Evolutionary conservation across 2,329 filamentous ascomycete genomes (phyloP), one percentile per base, ranked within the genome.

Genomic region (Sporothrix curviconia): DNA sequence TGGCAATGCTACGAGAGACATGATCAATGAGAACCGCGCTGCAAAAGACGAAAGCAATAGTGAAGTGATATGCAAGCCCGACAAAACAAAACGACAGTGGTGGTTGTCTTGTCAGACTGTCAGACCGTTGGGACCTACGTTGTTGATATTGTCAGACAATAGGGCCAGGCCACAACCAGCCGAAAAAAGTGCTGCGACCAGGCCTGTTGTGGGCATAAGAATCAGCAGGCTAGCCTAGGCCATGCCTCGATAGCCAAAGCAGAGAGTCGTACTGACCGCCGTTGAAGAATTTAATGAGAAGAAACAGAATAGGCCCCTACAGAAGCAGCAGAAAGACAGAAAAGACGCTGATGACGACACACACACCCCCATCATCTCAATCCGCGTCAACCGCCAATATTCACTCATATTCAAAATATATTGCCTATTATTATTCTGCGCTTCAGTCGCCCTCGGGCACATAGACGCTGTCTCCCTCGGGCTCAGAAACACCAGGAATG

Each of bases 151-250:
- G 34, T 39, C 36, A 40, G 24, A 52, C 36, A 22, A 37, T 24
- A 50, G 17, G 28, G 46, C 28, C 19, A 15, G 14, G 17, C 17
- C 6, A 37, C n/a, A 14, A 51, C 14, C 5, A n/a, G 24, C 3
- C 28, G 28, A 40, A 52, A 40, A 40, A 4, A 52, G 36, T 32
- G 49, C 22, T 40, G 7, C n/a, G 34, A 12, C 50, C 50, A 53
- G n/a, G n/a, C 37, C 39, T n/a, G 7, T 53, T 43, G 19, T 11
- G 25, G 40, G 52, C 28, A 44, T 44, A 55, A 55, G 28, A 54
- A 34, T 54, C 51, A 44, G 52, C 40, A 44, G 40, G 52, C 28
- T 46, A 30, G 39, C 17, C 49, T n/a, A n/a, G n/a, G n/a, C n/a
- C n/a, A n/a, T n/a, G n/a, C n/a, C n/a, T n/a, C n/a, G n/a, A n/a